Conservation (phyloP, 441 rosid species). For the Pelargonium fulgidum region DNA sequence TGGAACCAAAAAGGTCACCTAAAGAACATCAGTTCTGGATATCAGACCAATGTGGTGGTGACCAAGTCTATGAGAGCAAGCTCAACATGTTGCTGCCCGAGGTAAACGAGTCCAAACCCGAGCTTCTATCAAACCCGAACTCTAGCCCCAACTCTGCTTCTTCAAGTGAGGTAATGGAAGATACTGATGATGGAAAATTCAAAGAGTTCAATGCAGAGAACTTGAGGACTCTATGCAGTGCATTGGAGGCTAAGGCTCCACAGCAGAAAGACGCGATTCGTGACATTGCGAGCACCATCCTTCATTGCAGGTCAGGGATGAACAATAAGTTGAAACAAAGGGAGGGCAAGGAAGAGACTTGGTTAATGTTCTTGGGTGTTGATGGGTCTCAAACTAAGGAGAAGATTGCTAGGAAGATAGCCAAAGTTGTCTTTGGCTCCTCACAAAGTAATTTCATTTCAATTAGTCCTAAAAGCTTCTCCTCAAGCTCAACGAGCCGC, state of each 20-base stretch:
- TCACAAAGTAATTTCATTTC: slow-evolving; percentile 40
- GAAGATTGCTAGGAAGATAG: slow-evolving; percentile 49
- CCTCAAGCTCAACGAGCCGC: slow-evolving; percentile 24
- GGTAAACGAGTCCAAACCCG: slow-evolving; percentile 35
- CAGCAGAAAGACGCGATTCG: slow-evolving; percentile 46
- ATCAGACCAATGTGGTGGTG: slow-evolving; percentile 18
- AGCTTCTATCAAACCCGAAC: slow-evolving; percentile 61
- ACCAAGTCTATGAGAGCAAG: slow-evolving; percentile 23
- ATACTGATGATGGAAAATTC: slow-evolving; percentile 30
- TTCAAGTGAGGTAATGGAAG: slow-evolving; percentile 56
- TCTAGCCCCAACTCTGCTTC: slow-evolving; percentile 80
- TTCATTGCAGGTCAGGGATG: slow-evolving; percentile 48
- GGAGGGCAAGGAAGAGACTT: slow-evolving; percentile 40
- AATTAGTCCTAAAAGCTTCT: slow-evolving; percentile 31
- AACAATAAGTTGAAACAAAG: slow-evolving; percentile 13
- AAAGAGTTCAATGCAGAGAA: slow-evolving; percentile 39
- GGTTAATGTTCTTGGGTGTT: slow-evolving; percentile 49
- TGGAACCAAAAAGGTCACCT: slow-evolving; percentile 25
- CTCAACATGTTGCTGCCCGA: slow-evolving; percentile 16
- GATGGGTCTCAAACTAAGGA: slow-evolving; percentile 39
- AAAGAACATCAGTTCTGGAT: slow-evolving; percentile 40
- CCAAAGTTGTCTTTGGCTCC: slow-evolving; percentile 43
- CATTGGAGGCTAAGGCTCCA: slow-evolving; percentile 48
- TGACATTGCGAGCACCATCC: slow-evolving; percentile 40
- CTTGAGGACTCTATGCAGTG: slow-evolving; percentile 37